These are phyloP conservation scores for Apiosordaria backusii DNA, from an alignment of 495 filamentous ascomycete genomes.

Conservation along the genomic window DNA sequence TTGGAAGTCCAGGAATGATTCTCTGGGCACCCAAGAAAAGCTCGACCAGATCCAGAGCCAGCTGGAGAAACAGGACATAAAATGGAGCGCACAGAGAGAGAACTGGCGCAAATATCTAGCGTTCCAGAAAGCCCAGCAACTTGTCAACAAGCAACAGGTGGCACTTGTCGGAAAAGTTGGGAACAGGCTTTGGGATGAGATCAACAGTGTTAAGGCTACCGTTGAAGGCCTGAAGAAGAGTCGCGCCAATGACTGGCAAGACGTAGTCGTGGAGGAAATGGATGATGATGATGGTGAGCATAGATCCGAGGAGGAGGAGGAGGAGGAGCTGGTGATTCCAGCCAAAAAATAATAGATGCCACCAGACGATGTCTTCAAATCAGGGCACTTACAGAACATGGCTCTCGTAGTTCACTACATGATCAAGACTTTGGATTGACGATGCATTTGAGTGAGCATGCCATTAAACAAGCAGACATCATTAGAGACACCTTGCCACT, in stretches of 20 bases:
- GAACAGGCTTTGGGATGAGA: neutral
- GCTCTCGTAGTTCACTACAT: too few relatives aligned
- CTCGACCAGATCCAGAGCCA: neutral
- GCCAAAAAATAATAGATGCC: too few relatives aligned
- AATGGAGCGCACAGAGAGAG: neutral
- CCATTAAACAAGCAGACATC: too few relatives aligned
- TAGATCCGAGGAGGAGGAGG: neutral
- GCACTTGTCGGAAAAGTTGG: neutral
- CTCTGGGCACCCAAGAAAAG: neutral
- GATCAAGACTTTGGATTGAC: too few relatives aligned
- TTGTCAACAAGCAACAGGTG: neutral
- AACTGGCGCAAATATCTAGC: neutral
- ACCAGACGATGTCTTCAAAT: too few relatives aligned
- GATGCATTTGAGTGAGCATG: too few relatives aligned
- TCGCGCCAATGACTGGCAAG: neutral
- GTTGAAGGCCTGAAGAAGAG: neutral
- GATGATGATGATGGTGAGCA: neutral
- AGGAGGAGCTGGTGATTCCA: neutral
- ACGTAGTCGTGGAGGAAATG: neutral
- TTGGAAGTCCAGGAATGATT: neutral
- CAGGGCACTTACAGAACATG: too few relatives aligned
- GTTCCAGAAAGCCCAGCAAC: neutral
- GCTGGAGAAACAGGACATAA: neutral
- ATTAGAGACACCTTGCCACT: too few relatives aligned
- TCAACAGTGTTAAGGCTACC: neutral